Percentiles rank a stretch among this genome's conserved stretches.
These are phyloP conservation scores for Metarhizium robertsii DNA, from an alignment of 2,329 filamentous ascomycete species.

Conservation along the genomic window DNA sequence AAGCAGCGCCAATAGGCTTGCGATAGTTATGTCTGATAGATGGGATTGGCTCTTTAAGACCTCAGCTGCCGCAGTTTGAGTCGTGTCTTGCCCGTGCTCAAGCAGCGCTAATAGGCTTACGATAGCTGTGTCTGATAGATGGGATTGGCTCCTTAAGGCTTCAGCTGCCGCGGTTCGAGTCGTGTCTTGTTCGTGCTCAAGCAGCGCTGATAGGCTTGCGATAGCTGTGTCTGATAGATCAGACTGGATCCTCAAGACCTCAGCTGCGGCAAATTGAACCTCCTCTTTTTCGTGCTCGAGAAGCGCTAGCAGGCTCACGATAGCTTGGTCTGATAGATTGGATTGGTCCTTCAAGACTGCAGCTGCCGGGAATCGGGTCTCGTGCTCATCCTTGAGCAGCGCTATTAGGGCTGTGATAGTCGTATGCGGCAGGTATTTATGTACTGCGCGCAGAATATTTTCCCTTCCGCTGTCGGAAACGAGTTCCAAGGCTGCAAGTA, in stretches of 20 bases:
- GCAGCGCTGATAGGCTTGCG: neutral
- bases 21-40: too few species aligned
- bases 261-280: neutral
- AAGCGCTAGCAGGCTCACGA: neutral
- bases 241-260: neutral
- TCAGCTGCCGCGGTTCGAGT: neutral
- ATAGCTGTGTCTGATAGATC: neutral
- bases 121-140: too few species aligned
- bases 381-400: too few species aligned
- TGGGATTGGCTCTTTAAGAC: too few species aligned
- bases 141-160: too few species aligned
- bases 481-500: neutral
- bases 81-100: too few species aligned
- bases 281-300: neutral
- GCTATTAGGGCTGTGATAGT: too few species aligned
- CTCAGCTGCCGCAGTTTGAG: too few species aligned
- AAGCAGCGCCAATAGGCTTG: too few species aligned
- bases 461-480: too few species aligned
- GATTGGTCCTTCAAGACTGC: accelerated
- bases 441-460: neutral
- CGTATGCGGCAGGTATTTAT: too few species aligned
- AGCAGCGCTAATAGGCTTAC: too few species aligned
- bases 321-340: neutral
- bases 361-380: neutral
- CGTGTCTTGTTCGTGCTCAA: neutral